Evolutionary conservation across 2,329 filamentous ascomycete genomes (phyloP), one percentile per base, ranked within the genome.

Genomic region (Myotisia sp.): DNA sequence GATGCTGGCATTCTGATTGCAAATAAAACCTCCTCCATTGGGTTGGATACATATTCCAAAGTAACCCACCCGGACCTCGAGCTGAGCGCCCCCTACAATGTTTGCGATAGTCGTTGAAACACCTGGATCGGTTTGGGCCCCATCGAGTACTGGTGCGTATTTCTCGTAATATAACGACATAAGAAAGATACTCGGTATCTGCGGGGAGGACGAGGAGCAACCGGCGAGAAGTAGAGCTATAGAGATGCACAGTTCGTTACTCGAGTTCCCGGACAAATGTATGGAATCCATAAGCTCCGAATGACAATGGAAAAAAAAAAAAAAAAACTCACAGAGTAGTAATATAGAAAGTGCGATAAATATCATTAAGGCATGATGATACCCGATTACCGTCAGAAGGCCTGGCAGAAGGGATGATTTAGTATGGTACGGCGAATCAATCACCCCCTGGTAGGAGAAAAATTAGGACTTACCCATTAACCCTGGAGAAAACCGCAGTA

Each of bases 11-110:
- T 98, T 98, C 68, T 93, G 92, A 57, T 82, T 90, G 70, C 90
- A 98, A 39, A 95, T 72, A 72, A 84, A 98, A 14, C 78, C 76
- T 44, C 87, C 87, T 39, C 80, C 81, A 54, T 93, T 84, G 1
- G 83, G 77, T 60, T 85, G 90, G 56, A 95, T 76, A 62, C 90
- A 98, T 57, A 98, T 92, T 47, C 90, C 90, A 51, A 98, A 98
- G 65, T 92, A 98, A 45, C 90, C 90, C 19, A 98, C 90, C 37
- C 90, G 78, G 17, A 90, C 85, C 57, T 92, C 84, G 31, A 98
- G 67, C 39, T 74, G 71, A 8, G 90, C 86, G 46, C 72, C 67
- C 34, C 84, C 83, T 38, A 92, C 87, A 42, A 98, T 92, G 60
- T 90, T 92, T 41, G 76, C 71, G 47, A 95, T 90, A 37, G 85